phyloP scores from a whole-genome alignment of 805 yeast species.

The Saturnispora kantuleensis region DNA sequence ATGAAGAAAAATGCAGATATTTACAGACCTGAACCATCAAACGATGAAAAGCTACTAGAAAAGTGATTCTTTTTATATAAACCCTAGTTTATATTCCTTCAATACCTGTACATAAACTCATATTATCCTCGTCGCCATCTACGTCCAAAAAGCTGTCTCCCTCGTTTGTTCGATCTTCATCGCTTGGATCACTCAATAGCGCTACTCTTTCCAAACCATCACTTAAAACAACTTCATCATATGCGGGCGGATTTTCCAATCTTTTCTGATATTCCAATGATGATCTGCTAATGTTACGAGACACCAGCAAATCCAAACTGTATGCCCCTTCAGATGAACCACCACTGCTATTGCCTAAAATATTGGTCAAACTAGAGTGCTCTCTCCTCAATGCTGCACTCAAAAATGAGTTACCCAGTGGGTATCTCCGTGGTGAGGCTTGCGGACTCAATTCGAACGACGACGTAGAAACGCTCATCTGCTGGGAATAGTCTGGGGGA shows the following conservation, averaged over 20 bases:
- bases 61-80: constrained; percentile 1
- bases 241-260: constrained; percentile 19
- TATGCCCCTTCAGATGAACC: not conserved
- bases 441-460: not conserved
- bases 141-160: not conserved
- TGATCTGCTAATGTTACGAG: constrained; percentile 20
- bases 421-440: constrained; percentile 5
- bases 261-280: constrained; percentile 15
- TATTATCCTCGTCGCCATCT: constrained; percentile 3
- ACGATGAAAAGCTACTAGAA: constrained; percentile 14
- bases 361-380: constrained; percentile 1
- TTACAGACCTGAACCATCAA: constrained; percentile 28
- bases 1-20: constrained; percentile 30
- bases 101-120: constrained; percentile 7
- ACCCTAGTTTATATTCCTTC: not conserved
- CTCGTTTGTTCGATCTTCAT: not conserved
- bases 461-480: not conserved
- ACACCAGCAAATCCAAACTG: not conserved
- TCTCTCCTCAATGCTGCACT: not conserved
- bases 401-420: constrained; percentile 8
- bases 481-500: constrained; percentile 3
- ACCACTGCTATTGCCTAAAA: not conserved
- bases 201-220: constrained; percentile 19
- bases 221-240: constrained; percentile 17
- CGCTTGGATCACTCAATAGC: constrained; percentile 18